A percentile compares a stretch with the other conserved stretches of the same genome.
Evolutionary conservation across 2,329 filamentous ascomycete genomes (phyloP).

Genomic region (Akanthomyces dipterigenus): DNA sequence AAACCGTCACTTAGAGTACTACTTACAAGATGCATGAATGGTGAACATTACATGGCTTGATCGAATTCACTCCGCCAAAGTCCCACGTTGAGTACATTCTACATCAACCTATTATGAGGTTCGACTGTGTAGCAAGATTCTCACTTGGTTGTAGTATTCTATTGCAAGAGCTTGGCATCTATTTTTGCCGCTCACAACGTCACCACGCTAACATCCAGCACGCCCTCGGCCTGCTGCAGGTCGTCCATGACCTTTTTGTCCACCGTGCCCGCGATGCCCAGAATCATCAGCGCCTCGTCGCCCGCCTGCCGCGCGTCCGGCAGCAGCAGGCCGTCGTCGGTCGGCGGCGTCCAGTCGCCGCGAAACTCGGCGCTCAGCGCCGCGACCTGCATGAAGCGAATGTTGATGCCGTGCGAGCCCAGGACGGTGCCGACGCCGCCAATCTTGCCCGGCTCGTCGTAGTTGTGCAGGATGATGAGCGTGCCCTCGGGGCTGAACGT

Average conservation of each 20-base stretch:
- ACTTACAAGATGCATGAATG: too few species aligned
- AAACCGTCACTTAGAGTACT: too few species aligned
- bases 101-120: too few species aligned
- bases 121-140: too few species aligned
- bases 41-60: too few species aligned
- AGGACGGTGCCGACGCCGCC: slow-evolving; percentile 67
- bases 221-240: slow-evolving; percentile 43
- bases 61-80: too few species aligned
- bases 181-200: slow-evolving; percentile 24
- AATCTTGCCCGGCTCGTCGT: slow-evolving; percentile 76
- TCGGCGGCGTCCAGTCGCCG: slow-evolving; percentile 25
- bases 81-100: too few species aligned
- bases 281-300: slow-evolving; percentile 72
- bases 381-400: slow-evolving; percentile 72
- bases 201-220: slow-evolving; percentile 49
- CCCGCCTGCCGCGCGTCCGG: slow-evolving; percentile 15
- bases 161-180: not conserved
- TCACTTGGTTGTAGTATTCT: too few species aligned
- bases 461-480: slow-evolving; percentile 73
- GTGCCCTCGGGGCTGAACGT: slow-evolving; percentile 68
- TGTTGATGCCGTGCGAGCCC: slow-evolving; percentile 66
- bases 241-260: slow-evolving; percentile 47
- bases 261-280: slow-evolving; percentile 64
- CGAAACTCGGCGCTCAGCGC: slow-evolving; percentile 31
- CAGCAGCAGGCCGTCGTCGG: slow-evolving; percentile 18